Evolutionary conservation across 78 protist species (phyloP).

Genomic region (Kipferlia bialata): DNA sequence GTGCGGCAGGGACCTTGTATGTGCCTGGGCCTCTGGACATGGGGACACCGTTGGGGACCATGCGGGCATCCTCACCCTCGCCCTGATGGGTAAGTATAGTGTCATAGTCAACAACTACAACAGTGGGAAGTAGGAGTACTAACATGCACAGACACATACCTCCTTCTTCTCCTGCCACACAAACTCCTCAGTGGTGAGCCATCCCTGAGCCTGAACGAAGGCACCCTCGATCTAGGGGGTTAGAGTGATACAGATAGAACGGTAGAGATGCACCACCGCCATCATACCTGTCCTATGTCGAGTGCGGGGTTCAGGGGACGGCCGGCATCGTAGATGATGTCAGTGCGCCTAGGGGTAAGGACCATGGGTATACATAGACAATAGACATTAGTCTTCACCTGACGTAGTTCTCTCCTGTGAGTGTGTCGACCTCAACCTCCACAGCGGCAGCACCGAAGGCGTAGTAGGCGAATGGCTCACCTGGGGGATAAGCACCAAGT

Average conservation of each 20-base stretch:
- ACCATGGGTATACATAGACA: no score
- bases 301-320: slow-evolving; percentile 68
- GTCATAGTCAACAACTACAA: no score
- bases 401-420: slow-evolving; percentile 66
- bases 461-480: slow-evolving; percentile 48
- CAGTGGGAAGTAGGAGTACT: neutral
- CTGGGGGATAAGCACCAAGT: neutral
- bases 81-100: no score
- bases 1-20: slow-evolving; percentile 19
- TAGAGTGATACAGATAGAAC: neutral
- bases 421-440: slow-evolving; percentile 77
- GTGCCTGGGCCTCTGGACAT: neutral
- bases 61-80: slow-evolving; percentile 53
- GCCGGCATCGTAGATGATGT: slow-evolving; percentile 85
- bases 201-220: slow-evolving; percentile 69
- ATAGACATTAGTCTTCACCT: no score
- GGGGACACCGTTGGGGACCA: neutral
- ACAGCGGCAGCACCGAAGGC: slow-evolving; percentile 61
- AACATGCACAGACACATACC: no score
- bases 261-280: neutral
- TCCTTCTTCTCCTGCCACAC: no score
- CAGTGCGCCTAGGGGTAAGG: no score
- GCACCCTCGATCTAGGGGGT: slow-evolving; percentile 72
- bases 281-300: slow-evolving; percentile 61
- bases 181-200: slow-evolving; percentile 67